Percentiles rank a stretch among this genome's conserved stretches.
phyloP scores from a whole-genome alignment of 2,329 filamentous ascomycete species.

The Coniochaeta sp. region DNA sequence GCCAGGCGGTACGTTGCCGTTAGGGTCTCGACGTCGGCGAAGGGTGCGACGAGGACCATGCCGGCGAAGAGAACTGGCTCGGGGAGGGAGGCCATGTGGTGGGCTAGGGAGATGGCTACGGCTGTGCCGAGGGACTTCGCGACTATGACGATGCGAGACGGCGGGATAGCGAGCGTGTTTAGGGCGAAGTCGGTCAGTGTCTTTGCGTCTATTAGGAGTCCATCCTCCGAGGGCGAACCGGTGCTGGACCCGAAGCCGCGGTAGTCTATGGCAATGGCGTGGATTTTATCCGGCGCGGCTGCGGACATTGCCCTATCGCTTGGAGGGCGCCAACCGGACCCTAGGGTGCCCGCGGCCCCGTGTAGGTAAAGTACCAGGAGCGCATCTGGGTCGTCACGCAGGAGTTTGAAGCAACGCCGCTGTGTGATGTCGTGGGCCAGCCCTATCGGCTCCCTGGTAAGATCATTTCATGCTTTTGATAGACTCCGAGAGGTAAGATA shows the following conservation, averaged over 20 bases:
- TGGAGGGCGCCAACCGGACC: conserved; percentile 44
- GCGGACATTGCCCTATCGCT: conserved; percentile 51
- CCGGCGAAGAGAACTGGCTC: conserved; percentile 43
- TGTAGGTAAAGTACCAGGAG: conserved; percentile 44
- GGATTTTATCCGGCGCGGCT: conserved; percentile 41
- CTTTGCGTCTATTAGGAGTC: conserved; percentile 46
- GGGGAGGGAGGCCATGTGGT: conserved; percentile 19
- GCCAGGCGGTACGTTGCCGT: conserved; percentile 51
- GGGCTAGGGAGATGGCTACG: conserved; percentile 21
- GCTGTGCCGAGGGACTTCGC: conserved; percentile 53
- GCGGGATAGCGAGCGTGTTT: conserved; percentile 41
- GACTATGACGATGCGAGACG: conserved; percentile 50
- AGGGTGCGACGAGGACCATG: conserved; percentile 48
- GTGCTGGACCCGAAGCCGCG: conserved; percentile 50
- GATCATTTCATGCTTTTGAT: conserved; percentile 49
- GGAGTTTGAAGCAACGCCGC: conserved; percentile 31
- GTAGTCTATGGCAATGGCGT: conserved; percentile 55
- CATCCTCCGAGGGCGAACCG: conserved; percentile 46
- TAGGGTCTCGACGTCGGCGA: conserved; percentile 45
- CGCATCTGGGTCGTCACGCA: conserved; percentile 36
- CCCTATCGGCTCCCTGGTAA: conserved; percentile 31
- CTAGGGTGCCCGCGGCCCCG: conserved; percentile 49
- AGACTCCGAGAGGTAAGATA: conserved; percentile 62
- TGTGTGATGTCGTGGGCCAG: conserved; percentile 24
- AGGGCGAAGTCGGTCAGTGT: conserved; percentile 47